A percentile compares a stretch with the other conserved stretches of the same genome.
Evolutionary conservation across 805 yeast genomes (phyloP).

Genomic region (Phaffomyces antillensis): DNA sequence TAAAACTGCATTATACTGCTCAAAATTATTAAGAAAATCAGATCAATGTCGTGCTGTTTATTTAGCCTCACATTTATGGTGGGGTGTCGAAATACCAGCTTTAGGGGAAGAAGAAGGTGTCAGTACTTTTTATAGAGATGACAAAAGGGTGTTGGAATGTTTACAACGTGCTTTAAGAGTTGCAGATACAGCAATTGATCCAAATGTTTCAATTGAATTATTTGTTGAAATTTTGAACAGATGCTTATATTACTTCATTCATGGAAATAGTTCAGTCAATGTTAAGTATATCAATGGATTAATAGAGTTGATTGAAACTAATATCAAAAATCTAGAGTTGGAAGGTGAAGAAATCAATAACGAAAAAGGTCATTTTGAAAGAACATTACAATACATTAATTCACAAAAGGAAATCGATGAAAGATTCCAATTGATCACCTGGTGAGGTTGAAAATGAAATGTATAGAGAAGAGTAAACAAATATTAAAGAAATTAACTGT

Average conservation of each 20-base stretch:
- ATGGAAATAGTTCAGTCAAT: conserved; percentile 65
- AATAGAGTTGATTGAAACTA: conserved; percentile 71
- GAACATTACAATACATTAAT: conserved; percentile 65
- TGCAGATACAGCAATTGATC: conserved; percentile 92
- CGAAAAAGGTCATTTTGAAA: conserved; percentile 46
- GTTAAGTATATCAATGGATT: conserved; percentile 76
- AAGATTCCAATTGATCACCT: conserved; percentile 48
- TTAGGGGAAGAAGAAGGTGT: conserved; percentile 39
- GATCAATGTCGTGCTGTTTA: conserved; percentile 93
- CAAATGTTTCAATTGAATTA: conserved; percentile 62
- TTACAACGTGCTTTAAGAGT: conserved; percentile 81
- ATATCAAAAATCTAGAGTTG: conserved; percentile 29
- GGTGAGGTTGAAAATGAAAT: conserved; percentile 9
- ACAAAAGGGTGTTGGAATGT: conserved; percentile 83
- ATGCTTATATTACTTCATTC: conserved; percentile 78
- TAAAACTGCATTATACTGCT: conserved; percentile 79
- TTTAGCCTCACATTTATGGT: conserved; percentile 87
- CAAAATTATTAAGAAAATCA: conserved; percentile 81
- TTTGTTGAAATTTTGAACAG: conserved; percentile 87
- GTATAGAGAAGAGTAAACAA: too few relatives aligned
- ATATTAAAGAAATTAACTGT: too few relatives aligned
- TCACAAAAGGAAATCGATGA: conserved; percentile 66
- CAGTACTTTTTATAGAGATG: conserved; percentile 36
- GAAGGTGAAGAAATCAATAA: conserved; percentile 17
- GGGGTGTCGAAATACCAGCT: conserved; percentile 65